phyloP scores from a whole-genome alignment of 345 rosid species.

The Syzygium grande region DNA sequence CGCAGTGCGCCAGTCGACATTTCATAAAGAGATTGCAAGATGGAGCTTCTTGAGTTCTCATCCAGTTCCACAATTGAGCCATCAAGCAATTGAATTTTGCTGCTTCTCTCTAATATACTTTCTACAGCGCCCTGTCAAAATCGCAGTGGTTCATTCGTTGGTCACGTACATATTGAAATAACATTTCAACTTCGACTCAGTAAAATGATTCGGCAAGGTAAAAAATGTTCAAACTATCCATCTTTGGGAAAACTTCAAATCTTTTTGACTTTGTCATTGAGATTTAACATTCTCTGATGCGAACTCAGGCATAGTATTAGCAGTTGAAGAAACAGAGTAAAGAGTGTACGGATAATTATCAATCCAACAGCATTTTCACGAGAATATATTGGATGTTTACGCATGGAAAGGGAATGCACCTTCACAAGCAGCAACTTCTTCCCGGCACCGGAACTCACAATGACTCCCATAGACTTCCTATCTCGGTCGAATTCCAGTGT shows the following conservation, averaged over 20 bases:
- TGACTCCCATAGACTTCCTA: conserved; percentile 76
- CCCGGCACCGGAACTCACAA: conserved; percentile 33
- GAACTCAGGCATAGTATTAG: no score
- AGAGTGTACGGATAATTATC: background rate
- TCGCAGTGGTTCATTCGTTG: background rate
- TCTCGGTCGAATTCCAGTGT: conserved; percentile 70
- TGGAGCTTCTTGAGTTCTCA: conserved; percentile 25
- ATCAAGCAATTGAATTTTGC: conserved; percentile 50
- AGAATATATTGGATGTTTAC: background rate
- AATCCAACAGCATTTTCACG: background rate
- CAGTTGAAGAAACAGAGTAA: background rate
- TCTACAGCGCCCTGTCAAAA: conserved; percentile 74
- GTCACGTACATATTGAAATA: background rate
- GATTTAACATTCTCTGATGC: background rate
- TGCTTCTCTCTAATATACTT: conserved; percentile 57
- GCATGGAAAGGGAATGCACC: conserved; percentile 21
- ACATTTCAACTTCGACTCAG: background rate
- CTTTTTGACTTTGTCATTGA: background rate
- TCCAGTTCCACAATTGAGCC: conserved; percentile 50
- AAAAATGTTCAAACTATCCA: background rate
- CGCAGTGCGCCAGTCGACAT: conserved; percentile 57
- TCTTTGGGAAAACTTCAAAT: background rate
- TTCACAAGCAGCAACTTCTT: conserved; percentile 50
- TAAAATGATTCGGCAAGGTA: background rate
- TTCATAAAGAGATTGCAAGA: conserved; percentile 35